Evolutionary conservation across 1,284 basidiomycete species (phyloP).

Genomic region (Neonothopanus nambi): DNA sequence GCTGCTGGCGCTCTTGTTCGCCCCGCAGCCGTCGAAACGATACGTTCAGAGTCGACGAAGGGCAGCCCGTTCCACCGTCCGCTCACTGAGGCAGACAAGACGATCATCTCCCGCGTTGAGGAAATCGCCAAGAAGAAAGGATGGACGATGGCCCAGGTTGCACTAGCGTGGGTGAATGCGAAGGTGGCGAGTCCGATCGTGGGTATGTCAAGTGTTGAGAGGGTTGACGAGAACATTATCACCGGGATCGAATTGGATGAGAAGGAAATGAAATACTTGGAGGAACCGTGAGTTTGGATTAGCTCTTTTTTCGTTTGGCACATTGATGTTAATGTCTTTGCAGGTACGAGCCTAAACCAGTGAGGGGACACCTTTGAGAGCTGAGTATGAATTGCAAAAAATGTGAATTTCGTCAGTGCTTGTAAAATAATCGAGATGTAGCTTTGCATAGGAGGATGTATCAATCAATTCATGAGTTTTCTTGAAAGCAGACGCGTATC

Average conservation of each 20-base stretch:
- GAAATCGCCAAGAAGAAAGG: constrained; percentile 29
- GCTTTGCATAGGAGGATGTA: too few relatives aligned
- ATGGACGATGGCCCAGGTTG: constrained; percentile 29
- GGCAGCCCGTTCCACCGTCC: constrained; percentile 1
- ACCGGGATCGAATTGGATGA: constrained; percentile 7
- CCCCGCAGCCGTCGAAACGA: constrained; percentile 10
- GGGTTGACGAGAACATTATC: constrained; percentile 17
- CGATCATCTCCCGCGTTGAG: constrained; percentile 29
- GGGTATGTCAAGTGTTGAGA: constrained; percentile 17
- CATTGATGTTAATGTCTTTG: too few relatives aligned
- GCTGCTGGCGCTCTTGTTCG: constrained; percentile 17
- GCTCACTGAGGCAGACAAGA: constrained; percentile 20
- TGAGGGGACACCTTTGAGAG: too few relatives aligned
- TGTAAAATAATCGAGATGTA: too few relatives aligned
- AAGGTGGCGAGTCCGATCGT: constrained; percentile 30
- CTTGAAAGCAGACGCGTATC: too few relatives aligned
- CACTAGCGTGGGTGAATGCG: constrained; percentile 27
- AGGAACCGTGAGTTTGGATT: constrained; percentile 18
- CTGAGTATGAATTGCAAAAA: too few relatives aligned
- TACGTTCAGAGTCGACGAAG: constrained; percentile 14
- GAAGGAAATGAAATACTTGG: constrained; percentile 18
- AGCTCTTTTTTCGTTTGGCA: too few relatives aligned
- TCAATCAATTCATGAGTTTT: too few relatives aligned
- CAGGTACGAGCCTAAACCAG: too few relatives aligned
- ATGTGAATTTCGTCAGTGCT: too few relatives aligned